Conservation (phyloP, 192 early-diverging fungal species). For the Phlyctochytrium planicorne region DNA sequence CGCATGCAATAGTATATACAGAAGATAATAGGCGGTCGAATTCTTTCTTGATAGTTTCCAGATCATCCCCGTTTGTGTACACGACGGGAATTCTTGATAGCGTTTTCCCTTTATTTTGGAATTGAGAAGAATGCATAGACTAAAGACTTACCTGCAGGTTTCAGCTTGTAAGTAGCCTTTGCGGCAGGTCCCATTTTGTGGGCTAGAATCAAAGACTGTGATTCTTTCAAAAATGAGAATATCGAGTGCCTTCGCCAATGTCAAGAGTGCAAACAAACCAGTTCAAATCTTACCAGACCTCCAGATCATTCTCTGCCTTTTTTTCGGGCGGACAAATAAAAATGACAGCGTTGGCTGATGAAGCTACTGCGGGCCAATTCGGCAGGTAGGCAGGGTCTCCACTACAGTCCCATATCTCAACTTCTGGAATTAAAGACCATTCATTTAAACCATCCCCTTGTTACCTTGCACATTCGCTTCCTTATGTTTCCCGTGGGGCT, state of each 20-base stretch:
- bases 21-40: slow-evolving; percentile 38
- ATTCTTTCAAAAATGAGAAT: slow-evolving; percentile 31
- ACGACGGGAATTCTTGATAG: slow-evolving; percentile 31
- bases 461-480: not conserved
- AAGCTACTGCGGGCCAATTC: slow-evolving; percentile 36
- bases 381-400: slow-evolving; percentile 38
- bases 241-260: slow-evolving; percentile 30
- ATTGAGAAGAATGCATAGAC: not conserved
- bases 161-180: slow-evolving; percentile 14
- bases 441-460: slow-evolving; percentile 12
- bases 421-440: slow-evolving; percentile 13
- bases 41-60: slow-evolving; percentile 34
- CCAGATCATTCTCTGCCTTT: slow-evolving; percentile 45
- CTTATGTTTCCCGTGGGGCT: slow-evolving; percentile 4
- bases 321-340: slow-evolving; percentile 35
- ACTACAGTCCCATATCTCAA: slow-evolving; percentile 53
- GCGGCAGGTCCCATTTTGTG: slow-evolving; percentile 26
- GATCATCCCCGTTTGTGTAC: slow-evolving; percentile 33
- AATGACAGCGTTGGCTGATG: slow-evolving; percentile 32
- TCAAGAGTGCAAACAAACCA: not conserved
- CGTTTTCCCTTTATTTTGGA: slow-evolving; percentile 20
- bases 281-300: slow-evolving; percentile 35
- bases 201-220: slow-evolving; percentile 37
- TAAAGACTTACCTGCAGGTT: not conserved
- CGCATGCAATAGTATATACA: slow-evolving; percentile 22